phyloP scores from a whole-genome alignment of 306 rosid species.

The Oemleria cerasiformis region DNA sequence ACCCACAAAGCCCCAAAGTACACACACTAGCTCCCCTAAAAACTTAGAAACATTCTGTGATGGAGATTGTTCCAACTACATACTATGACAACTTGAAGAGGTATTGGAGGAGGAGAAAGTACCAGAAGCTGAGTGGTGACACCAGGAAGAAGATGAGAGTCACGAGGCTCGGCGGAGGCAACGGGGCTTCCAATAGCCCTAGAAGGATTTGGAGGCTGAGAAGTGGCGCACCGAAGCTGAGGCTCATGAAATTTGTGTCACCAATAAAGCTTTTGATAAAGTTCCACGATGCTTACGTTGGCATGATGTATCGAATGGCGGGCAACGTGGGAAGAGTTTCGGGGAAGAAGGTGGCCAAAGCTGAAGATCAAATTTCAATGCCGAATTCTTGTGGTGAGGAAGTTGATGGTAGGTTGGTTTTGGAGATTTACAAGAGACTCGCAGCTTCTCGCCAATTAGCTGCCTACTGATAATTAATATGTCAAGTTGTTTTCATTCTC shows the following conservation, averaged over 20 bases:
- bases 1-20: neutral
- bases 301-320: constrained; percentile 35
- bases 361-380: constrained; percentile 14
- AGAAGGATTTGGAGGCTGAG: constrained; percentile 22
- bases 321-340: constrained; percentile 24
- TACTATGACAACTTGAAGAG: constrained; percentile 30
- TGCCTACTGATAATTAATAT: neutral
- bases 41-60: neutral
- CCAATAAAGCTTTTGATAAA: constrained; percentile 27
- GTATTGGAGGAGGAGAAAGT: constrained; percentile 38
- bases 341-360: constrained; percentile 31
- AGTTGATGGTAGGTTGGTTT: constrained; percentile 32
- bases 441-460: constrained; percentile 26
- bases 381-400: constrained; percentile 22
- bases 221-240: constrained; percentile 4
- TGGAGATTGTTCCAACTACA: constrained; percentile 27
- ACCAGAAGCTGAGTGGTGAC: constrained; percentile 31
- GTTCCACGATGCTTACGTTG: constrained; percentile 32
- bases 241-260: neutral
- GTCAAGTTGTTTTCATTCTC: neutral
- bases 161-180: constrained; percentile 18
- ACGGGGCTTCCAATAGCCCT: neutral
- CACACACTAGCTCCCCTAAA: neutral
- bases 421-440: constrained; percentile 40
- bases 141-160: constrained; percentile 28